Conservation (phyloP, 352 stramenopile species). For the Blastocystis sp. region DNA sequence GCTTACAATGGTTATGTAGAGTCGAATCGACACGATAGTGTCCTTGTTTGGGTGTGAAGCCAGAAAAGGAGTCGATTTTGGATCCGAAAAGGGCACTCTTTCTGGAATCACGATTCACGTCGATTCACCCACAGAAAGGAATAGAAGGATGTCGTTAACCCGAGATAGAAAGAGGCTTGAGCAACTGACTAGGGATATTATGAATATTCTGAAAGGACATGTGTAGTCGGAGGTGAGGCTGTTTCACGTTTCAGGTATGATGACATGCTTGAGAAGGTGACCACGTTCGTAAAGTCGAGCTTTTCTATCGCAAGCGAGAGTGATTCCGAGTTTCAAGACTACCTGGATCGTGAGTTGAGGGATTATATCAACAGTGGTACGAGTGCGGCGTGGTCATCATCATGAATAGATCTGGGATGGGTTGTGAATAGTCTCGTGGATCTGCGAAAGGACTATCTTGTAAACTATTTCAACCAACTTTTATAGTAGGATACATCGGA, state of each 20-base stretch:
- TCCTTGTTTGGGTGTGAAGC: no score
- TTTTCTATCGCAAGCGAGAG: not conserved
- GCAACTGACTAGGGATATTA: not conserved
- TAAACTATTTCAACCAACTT: no score
- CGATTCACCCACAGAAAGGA: no score
- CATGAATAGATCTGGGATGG: constrained; percentile 8
- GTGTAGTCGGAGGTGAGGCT: not conserved
- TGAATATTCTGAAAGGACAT: constrained; percentile 32
- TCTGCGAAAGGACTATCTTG: not conserved
- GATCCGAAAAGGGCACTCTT: no score
- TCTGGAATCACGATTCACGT: no score
- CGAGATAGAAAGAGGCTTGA: not conserved
- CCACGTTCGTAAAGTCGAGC: not conserved
- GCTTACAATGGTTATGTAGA: no score
- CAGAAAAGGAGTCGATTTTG: no score
- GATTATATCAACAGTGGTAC: constrained; percentile 20
- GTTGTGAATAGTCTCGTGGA: constrained; percentile 17
- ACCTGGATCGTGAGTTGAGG: constrained; percentile 4
- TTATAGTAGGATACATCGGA: no score
- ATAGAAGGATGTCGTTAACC: not conserved
- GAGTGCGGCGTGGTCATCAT: not conserved
- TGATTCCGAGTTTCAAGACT: not conserved
- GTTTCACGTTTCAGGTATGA: not conserved
- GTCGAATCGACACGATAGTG: no score
- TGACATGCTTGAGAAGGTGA: constrained; percentile 5